Base-by-base conservation (phyloP, 768 basidiomycete species). In the Candolleomyces eurysporus region DNA sequence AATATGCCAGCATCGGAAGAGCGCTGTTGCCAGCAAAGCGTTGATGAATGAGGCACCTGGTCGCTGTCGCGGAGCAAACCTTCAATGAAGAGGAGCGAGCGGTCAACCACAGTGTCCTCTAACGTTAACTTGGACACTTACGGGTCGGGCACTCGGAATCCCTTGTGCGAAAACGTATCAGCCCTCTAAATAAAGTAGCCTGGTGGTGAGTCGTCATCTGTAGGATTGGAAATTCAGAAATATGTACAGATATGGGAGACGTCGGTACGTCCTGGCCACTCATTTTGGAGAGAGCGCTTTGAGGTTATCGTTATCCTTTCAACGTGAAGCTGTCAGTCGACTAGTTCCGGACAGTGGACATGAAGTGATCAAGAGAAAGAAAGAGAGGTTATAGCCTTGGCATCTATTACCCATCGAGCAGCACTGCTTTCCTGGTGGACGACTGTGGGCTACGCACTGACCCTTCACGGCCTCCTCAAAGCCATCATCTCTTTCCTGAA, bases 1-100 rank as follows among this genome's bases (percentile, higher is more conserved):
- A 60, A 87, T 80, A 62, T 88, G 86, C 87, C 86, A 89, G 71
- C 87, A 88, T 49, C 86, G 75, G 68, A 79, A 85, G 67, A 77
- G 74, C 19, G 71, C 75, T 8, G 79, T 81, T 5, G 79, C 77
- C 31, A 81, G 68, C 2, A 83, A n/a, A 5, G 79, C 77, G 59
- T 80, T 63, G 8, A 80, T 50, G 56, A 81, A 76, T 2, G 77
- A 76, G 42, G 72, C 65, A 13, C 72, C 73, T 50, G 74, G 76
- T 17, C 69, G 67, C 68, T 76, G 68, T 65, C 75, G 65, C n/a
- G 76, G 77, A 26, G 76, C 78, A 59, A 78, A 78, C 26, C 77
- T 79, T 51, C 6, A 17, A 21, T 26, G 48, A 57, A 39, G 45
- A 52, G 17, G 26, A 4, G 4, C 26, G 26, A 26, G 4, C 26